Conservation (phyloP, 2,329 filamentous ascomycete genomes). For the Xylaria sp. region DNA sequence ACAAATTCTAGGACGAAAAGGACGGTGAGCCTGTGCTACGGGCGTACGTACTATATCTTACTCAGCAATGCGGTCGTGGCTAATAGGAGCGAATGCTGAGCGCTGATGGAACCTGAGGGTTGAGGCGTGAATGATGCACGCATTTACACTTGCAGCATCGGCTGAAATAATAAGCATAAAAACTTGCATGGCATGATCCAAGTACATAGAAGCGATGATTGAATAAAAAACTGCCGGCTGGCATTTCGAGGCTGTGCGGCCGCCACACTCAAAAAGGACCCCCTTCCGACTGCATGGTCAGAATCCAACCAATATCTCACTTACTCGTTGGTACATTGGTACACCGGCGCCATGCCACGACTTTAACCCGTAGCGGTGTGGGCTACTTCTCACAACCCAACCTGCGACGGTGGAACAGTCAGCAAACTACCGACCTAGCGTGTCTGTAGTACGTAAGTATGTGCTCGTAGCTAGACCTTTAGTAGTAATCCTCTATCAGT, state of each 20-base stretch:
- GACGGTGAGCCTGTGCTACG: conserved; percentile 20
- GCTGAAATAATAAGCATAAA: conserved; percentile 20
- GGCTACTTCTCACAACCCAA: not conserved
- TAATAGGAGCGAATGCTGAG: conserved; percentile 1
- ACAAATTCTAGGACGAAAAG: conserved; percentile 4
- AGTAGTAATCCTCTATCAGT: conserved; percentile 24
- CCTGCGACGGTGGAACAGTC: conserved; percentile 31
- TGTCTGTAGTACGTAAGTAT: not conserved
- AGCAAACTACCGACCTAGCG: conserved; percentile 24
- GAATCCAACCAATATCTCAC: conserved; percentile 8
- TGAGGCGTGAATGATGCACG: conserved; percentile 1
- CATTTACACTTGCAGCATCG: not conserved
- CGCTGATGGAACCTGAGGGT: not conserved
- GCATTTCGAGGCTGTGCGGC: conserved; percentile 35
- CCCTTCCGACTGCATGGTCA: conserved; percentile 14
- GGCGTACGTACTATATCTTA: conserved; percentile 17
- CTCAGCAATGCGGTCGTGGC: conserved; percentile 21
- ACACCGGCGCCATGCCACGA: not conserved
- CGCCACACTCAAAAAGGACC: conserved; percentile 10
- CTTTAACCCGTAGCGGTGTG: conserved; percentile 26
- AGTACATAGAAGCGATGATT: not conserved
- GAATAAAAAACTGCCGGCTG: conserved; percentile 22
- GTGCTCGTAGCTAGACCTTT: not conserved
- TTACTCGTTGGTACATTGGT: conserved; percentile 1
- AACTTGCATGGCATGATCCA: not conserved